These are phyloP conservation scores for Medicago truncatula DNA, from an alignment of 306 rosid species.

Conservation along the genomic window DNA sequence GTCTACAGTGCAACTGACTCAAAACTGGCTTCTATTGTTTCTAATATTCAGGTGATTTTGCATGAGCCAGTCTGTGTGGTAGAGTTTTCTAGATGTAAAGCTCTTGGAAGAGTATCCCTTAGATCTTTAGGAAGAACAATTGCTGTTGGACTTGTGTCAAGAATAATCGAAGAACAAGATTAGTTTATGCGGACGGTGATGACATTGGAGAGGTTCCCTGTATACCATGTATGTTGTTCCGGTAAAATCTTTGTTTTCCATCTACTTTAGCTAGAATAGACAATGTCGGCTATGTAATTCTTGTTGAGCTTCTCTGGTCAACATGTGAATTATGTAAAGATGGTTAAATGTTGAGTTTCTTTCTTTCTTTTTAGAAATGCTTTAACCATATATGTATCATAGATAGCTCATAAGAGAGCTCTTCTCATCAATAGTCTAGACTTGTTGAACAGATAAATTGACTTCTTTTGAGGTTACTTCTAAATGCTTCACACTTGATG, in stretches of 20 bases:
- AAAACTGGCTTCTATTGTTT: constrained; percentile 27
- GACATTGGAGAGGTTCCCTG: constrained; percentile 26
- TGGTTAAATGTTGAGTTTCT: constrained; percentile 40
- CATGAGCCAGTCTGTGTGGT: constrained; percentile 77
- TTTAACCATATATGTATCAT: constrained; percentile 46
- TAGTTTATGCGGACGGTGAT: constrained; percentile 24
- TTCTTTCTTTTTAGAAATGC: neutral
- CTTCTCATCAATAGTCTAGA: constrained; percentile 1
- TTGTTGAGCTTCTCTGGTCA: constrained; percentile 39
- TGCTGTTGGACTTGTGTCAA: constrained; percentile 81
- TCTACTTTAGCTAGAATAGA: constrained; percentile 23
- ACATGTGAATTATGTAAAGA: constrained; percentile 31
- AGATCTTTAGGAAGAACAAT: constrained; percentile 85
- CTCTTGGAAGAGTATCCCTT: constrained; percentile 84
- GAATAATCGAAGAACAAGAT: constrained; percentile 60
- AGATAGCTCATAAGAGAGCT: constrained; percentile 2
- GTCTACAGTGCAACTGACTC: neutral
- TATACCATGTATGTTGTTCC: constrained; percentile 30
- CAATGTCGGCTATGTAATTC: constrained; percentile 27
- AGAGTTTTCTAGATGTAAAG: constrained; percentile 70
- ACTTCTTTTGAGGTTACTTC: neutral
- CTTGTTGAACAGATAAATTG: constrained; percentile 19
- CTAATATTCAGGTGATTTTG: constrained; percentile 67
- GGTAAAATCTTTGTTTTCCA: constrained; percentile 26
- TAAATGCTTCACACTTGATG: neutral